phyloP scores from a whole-genome alignment of 768 basidiomycete genomes.

The Artomyces pyxidatus region DNA sequence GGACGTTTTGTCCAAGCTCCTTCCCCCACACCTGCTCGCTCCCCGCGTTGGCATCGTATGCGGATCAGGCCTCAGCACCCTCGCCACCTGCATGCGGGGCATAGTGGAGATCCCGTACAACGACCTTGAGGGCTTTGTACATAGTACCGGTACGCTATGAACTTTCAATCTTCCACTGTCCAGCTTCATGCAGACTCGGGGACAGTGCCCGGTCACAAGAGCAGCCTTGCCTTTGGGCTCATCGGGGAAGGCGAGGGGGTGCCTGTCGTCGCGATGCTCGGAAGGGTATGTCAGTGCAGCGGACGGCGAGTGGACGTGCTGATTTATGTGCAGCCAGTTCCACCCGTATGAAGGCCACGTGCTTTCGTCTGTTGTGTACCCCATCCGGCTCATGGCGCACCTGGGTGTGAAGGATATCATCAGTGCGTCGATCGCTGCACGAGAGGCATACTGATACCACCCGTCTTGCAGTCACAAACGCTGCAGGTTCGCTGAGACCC shows the following conservation, averaged over 20 bases:
- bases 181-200: neutral
- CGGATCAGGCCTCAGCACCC: slow-evolving; percentile 76
- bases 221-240: slow-evolving; percentile 71
- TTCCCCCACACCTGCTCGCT: slow-evolving; percentile 32
- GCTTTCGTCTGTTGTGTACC: slow-evolving; percentile 63
- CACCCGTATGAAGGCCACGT: slow-evolving; percentile 82
- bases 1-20: slow-evolving; percentile 19
- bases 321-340: slow-evolving; percentile 39
- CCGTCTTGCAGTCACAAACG: slow-evolving; percentile 66
- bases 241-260: slow-evolving; percentile 56
- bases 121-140: slow-evolving; percentile 62
- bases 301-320: neutral
- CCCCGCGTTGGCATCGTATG: slow-evolving; percentile 81
- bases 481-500: slow-evolving; percentile 75
- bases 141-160: slow-evolving; percentile 57
- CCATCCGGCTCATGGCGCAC: slow-evolving; percentile 70
- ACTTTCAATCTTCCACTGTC: neutral
- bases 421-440: slow-evolving; percentile 37
- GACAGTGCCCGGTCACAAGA: slow-evolving; percentile 75
- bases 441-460: neutral
- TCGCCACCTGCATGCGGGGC: slow-evolving; percentile 54
- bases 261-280: slow-evolving; percentile 86
- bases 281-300: slow-evolving; percentile 44
- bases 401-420: slow-evolving; percentile 72
- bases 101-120: slow-evolving; percentile 56